Evolutionary conservation across 2,329 filamentous ascomycete species (phyloP), one percentile per base, ranked within the genome.

Genomic region (Plenodomus tracheiphilus): DNA sequence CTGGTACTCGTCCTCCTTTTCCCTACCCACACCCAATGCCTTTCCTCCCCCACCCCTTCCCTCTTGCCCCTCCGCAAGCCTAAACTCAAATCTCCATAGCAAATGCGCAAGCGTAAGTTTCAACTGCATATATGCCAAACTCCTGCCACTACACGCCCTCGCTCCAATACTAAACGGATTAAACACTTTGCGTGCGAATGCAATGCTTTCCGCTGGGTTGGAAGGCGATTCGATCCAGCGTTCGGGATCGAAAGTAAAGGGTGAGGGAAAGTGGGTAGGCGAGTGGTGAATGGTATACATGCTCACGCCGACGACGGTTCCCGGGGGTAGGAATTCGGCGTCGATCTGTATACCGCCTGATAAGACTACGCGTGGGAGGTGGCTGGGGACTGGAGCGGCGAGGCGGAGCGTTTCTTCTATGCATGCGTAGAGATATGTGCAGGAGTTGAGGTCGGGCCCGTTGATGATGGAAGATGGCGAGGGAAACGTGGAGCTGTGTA

Each of bases 151-250:
- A 62, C 87, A 90, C 74, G 1, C 84, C 80, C 0, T 49, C 0
- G 46, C 53, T 0, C 87, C 87, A 48, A 88, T 73, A 20, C 81
- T 83, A 56, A 89, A 89, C 1, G 89, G 86, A 52, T 83, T 88
- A 70, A 89, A 92, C 0, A 87, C 87, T 34, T 30, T 47, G 16
- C 42, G 36, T 3, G 46, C 45, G 21, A 48, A 13, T 21, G 43
- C 38, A 35, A 50, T 50, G 10, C 11, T n/a, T 22, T 43, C 34
- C 18, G 47, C 38, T 5, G 49, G 43, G 15, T 53, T 55, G 7
- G 17, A 19, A 16, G 44, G 21, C 7, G 47, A 58, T 35, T 61
- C 50, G 10, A 62, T 51, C 59, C 40, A 68, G 51, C 60, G 61
- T 21, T 63, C 59, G 1, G 62, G 64, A 1, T 30, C n/a, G 40